Base-by-base conservation (phyloP, 2,329 filamentous ascomycete genomes). In the Penicillium sclerotigenum region DNA sequence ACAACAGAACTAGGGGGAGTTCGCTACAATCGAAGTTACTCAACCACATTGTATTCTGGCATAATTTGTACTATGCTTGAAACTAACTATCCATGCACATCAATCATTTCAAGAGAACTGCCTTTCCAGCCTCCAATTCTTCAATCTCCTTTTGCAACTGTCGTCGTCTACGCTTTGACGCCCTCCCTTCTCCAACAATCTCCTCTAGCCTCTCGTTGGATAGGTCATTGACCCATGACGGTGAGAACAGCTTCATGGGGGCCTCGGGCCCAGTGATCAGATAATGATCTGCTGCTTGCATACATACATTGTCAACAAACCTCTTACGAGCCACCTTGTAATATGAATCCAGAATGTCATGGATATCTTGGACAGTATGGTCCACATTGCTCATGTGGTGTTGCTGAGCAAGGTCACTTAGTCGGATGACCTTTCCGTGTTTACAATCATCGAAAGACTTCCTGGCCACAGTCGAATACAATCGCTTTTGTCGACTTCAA, bases 231-330 rank as follows among this genome's bases (percentile, higher is more conserved):
- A 87, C 76, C 38, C 81, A 80, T 0, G 76, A 67, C 0, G 83
- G 75, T 0, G 75, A 79, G 40, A 89, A 79, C 0, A 83, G 69
- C 9, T 71, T 74, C 1, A 87, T 71, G 0, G 85, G 85, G 6
- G 81, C 81, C 0, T 75, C 60, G 0, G 76, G 64, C 0, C 80
- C 79, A 2, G 71, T 72, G 0, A 88, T 69, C 0, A 89, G 74
- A 54, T 77, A 77, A 62, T 84, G 71, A 42, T 82, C 79, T 1
- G 83, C 73, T 0, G 79, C 82, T 58, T 88, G 86, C 57, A 80
- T 79, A 62, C 78, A 84, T 1, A 90, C 68, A 3, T 75, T 80
- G 63, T 90, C 87, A 2, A 87, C 79, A 55, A 89, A 87, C 0
- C 85, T 80, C 62, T 82, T 81, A 8, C 76, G 76, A 0, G 84